These are phyloP conservation scores for Xylaria flabelliformis DNA, from an alignment of 495 filamentous ascomycete genomes.

Conservation along the genomic window DNA sequence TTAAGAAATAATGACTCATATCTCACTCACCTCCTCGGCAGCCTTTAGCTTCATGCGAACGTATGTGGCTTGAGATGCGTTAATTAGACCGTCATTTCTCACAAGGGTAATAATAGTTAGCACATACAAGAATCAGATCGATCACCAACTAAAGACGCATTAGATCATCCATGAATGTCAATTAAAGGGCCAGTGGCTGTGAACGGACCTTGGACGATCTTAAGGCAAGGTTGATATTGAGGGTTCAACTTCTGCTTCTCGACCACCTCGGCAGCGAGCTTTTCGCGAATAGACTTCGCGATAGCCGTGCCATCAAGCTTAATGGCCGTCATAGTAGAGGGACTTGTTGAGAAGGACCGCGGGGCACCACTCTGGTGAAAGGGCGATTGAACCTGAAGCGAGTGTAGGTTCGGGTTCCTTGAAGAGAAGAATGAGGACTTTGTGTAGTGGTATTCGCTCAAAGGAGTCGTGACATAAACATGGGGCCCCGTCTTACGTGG, in stretches of 20 bases:
- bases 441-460: background rate
- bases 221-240: constrained; percentile 83
- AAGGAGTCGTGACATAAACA: background rate
- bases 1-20: constrained; percentile 20
- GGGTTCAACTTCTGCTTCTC: constrained; percentile 81
- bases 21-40: constrained; percentile 76
- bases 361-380: constrained; percentile 29
- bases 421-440: constrained; percentile 5
- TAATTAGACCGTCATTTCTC: constrained; percentile 36
- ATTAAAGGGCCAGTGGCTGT: background rate
- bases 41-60: constrained; percentile 99
- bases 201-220: constrained; percentile 86
- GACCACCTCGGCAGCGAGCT: constrained; percentile 77
- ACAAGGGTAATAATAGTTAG: constrained; percentile 23
- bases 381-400: constrained; percentile 24
- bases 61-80: constrained; percentile 76
- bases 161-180: constrained; percentile 36
- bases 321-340: constrained; percentile 75
- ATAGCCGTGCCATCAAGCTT: constrained; percentile 97
- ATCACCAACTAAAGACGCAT: constrained; percentile 69
- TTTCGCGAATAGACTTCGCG: constrained; percentile 85
- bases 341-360: constrained; percentile 50
- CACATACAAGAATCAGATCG: constrained; percentile 89
- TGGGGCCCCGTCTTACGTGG: constrained; percentile 19
- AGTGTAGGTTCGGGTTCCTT: constrained; percentile 7